Percentiles rank a stretch among this genome's conserved stretches.
phyloP scores from a whole-genome alignment of 2,329 filamentous ascomycete species.

The Diaporthe capsici region DNA sequence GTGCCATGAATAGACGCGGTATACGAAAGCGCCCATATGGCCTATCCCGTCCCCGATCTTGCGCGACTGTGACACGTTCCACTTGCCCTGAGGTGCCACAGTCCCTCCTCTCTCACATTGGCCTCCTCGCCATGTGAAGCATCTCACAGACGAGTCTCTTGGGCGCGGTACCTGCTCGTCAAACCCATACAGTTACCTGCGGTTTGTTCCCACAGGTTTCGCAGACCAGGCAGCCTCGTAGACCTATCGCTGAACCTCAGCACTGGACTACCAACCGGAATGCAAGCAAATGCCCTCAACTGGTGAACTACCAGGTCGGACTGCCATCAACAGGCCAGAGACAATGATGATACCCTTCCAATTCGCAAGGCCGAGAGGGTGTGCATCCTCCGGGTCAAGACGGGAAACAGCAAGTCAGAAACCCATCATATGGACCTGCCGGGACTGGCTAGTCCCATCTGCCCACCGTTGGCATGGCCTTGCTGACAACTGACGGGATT shows the following conservation, averaged over 20 bases:
- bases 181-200: no score
- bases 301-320: background rate
- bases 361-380: background rate
- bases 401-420: background rate
- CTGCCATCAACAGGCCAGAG: background rate
- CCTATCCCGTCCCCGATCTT: background rate
- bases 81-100: background rate
- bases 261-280: background rate
- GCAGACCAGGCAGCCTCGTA: background rate
- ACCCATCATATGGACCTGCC: background rate
- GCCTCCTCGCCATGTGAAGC: background rate
- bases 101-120: background rate
- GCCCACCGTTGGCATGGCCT: background rate
- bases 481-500: background rate
- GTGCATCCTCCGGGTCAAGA: background rate
- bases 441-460: no score
- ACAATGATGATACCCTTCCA: background rate
- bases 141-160: background rate
- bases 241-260: background rate
- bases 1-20: background rate
- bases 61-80: background rate
- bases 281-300: background rate
- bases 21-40: background rate
- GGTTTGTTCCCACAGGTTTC: background rate
- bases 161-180: no score